Evolutionary conservation across 73 alveolate species (phyloP).

Genomic region (Paramecium bursaria): DNA sequence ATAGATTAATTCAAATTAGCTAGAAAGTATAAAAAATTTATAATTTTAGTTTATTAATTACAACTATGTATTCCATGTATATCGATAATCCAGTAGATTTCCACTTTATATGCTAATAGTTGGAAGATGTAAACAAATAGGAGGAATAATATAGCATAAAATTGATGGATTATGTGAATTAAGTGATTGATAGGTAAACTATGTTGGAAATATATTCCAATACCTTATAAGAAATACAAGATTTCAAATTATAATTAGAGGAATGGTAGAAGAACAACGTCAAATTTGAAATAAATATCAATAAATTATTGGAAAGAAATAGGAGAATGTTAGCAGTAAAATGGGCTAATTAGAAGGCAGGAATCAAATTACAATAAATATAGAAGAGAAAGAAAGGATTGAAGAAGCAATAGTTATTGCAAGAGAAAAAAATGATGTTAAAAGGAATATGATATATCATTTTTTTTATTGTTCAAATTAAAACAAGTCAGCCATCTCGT

Average conservation of each 20-base stretch:
- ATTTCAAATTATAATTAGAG: not conserved
- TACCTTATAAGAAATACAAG: not conserved
- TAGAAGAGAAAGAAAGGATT: constrained; percentile 54
- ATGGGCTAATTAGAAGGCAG: constrained; percentile 41
- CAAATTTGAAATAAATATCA: constrained; percentile 35
- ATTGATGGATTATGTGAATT: not conserved
- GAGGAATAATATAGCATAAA: not conserved
- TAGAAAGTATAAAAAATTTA: no score
- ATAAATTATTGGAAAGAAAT: constrained; percentile 44
- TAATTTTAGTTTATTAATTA: constrained; percentile 25
- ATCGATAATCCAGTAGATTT: constrained; percentile 38
- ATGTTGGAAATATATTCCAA: no score
- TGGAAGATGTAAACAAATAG: not conserved
- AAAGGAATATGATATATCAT: no score
- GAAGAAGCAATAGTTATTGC: constrained; percentile 3
- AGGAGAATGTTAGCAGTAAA: constrained; percentile 32
- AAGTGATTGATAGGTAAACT: no score
- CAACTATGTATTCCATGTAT: constrained; percentile 49
- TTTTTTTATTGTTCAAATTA: no score
- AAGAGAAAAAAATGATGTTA: not conserved
- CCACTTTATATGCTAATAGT: constrained; percentile 19
- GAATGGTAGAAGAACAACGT: constrained; percentile 43
- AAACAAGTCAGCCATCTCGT: no score
- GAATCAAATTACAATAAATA: not conserved
- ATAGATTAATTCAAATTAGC: not conserved